These are phyloP conservation scores for Aegilops bicornis DNA, from an alignment of 176 grass and related monocot genomes.

Conservation along the genomic window DNA sequence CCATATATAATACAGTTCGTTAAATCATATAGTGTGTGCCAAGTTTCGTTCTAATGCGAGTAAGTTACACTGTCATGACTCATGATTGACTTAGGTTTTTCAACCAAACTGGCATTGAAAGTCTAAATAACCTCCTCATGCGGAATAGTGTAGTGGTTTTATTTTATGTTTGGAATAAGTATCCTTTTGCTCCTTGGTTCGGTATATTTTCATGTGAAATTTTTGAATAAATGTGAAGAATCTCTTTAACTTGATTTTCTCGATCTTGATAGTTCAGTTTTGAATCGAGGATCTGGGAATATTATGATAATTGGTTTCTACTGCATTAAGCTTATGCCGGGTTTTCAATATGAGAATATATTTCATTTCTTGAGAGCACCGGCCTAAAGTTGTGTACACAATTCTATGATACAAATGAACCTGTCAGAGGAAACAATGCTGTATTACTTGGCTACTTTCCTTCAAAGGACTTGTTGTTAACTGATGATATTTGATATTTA, in stretches of 20 bases:
- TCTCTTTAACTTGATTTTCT: not conserved
- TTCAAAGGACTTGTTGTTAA: not conserved
- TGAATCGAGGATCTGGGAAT: not conserved
- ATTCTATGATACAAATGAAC: not conserved
- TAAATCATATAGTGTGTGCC: not conserved
- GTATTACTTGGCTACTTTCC: not conserved
- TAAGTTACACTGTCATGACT: not conserved
- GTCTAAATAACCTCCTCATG: not conserved
- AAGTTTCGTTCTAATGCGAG: not conserved
- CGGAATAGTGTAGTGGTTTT: not conserved
- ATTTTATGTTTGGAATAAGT: no score
- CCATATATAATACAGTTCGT: not conserved
- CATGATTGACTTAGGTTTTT: not conserved
- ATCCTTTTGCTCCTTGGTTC: not conserved
- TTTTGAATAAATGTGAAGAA: not conserved
- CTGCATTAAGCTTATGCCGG: not conserved
- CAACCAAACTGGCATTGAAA: not conserved
- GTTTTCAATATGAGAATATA: not conserved
- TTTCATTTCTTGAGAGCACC: not conserved
- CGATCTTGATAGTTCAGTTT: not conserved
- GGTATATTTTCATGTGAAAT: not conserved
- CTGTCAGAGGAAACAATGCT: not conserved
- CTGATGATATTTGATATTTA: not conserved
- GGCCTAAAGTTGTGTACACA: not conserved
- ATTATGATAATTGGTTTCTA: not conserved